Evolutionary conservation across 2,329 filamentous ascomycete genomes (phyloP), one percentile per base, ranked within the genome.

Genomic region (Esteya vermicola): DNA sequence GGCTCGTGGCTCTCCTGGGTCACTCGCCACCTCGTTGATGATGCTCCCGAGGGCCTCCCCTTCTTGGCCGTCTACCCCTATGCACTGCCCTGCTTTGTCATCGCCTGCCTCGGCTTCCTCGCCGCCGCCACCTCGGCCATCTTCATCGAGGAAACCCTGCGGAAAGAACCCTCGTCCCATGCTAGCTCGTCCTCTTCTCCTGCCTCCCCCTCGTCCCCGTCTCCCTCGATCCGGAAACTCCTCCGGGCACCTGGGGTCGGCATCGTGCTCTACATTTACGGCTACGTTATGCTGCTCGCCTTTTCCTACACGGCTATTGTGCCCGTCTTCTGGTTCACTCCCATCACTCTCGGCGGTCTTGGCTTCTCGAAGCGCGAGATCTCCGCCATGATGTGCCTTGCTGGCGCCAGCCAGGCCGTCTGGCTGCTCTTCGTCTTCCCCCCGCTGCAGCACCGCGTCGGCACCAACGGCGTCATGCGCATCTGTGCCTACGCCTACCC

Each of bases 381-480:
- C 45, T 78, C 79, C 2, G 49, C 75, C 3, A 72, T 79, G 57
- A 70, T 89, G 60, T 73, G 67, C 2, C 42, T 78, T 1, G 70
- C 67, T 19, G 84, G 84, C 12, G 58, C 71, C 14, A 66, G 72
- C 4, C 84, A 89, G 55, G 74, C 80, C 1, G 42, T 72, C 7
- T 89, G 82, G 81, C 69, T 85, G 2, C 63, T 89, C 0, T 46
- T 84, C 13, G 62, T 69, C 25, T 88, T 89, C 52, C 81, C 83
- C 1, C 60, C 65, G 1, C 55, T 89, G 1, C 82, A 89, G 51
- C 62, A 57, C 27, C 70, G 71, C 18, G 54, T 77, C 19, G 81
- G 82, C 9, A 86, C 81, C 7, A 76, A 75, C 20, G 70, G 67
- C 4, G 62, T 88, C 0, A 60, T 89, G 44, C 66, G 68, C 6